A percentile compares a stretch with the other conserved stretches of the same genome.
Conservation (phyloP, 169 alveolate species). For the Cryptosporidium bovis region DNA sequence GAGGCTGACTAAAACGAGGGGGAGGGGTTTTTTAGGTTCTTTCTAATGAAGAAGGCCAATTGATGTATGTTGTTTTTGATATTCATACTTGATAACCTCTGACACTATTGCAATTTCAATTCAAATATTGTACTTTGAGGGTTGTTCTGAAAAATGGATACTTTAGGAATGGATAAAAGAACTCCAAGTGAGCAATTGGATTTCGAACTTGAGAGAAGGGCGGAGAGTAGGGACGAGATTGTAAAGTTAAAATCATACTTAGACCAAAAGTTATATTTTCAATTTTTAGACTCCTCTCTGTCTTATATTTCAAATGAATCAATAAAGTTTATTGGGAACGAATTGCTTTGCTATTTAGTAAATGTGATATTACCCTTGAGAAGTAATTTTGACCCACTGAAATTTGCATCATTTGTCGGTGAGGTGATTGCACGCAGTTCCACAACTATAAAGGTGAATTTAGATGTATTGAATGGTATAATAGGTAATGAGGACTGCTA, state of each 20-base stretch:
- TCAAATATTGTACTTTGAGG: not conserved
- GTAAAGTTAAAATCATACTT: constrained; percentile 23
- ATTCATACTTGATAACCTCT: no score
- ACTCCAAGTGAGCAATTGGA: constrained; percentile 62
- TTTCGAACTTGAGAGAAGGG: constrained; percentile 20
- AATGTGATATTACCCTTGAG: constrained; percentile 47
- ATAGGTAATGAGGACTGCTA: constrained; percentile 7
- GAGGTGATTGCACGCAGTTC: constrained; percentile 13
- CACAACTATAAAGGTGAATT: not conserved
- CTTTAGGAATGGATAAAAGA: constrained; percentile 21
- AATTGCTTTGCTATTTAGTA: constrained; percentile 11
- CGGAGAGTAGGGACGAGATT: constrained; percentile 2
- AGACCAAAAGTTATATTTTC: constrained; percentile 51
- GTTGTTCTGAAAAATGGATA: not conserved
- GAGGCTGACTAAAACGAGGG: constrained; percentile 10
- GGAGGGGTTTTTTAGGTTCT: constrained; percentile 1
- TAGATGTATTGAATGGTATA: constrained; percentile 5
- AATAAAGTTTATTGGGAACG: not conserved
- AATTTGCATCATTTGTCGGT: constrained; percentile 55
- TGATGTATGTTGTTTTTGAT: no score
- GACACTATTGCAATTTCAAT: no score
- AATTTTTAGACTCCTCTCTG: constrained; percentile 29
- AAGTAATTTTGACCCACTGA: constrained; percentile 51
- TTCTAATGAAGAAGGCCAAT: no score
- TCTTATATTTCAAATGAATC: constrained; percentile 17